Evolutionary conservation across 495 filamentous ascomycete genomes (phyloP).

Genomic region (Neurospora sp.): DNA sequence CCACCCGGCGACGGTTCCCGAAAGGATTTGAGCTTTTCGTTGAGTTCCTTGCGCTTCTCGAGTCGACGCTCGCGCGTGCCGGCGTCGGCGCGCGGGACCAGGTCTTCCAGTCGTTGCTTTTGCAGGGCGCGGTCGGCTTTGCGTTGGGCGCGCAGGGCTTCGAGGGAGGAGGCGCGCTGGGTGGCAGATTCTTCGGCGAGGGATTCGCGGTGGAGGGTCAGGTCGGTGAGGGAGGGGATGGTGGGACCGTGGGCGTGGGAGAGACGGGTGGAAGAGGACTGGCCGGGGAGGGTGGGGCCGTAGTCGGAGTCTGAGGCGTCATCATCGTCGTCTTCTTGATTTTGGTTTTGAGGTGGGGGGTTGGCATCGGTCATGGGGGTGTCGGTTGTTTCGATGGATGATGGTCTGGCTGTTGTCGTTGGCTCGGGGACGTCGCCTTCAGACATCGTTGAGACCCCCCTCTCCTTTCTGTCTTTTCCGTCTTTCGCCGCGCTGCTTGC

Average conservation of each 20-base stretch:
- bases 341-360: neutral
- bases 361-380: neutral
- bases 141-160: conserved; percentile 48
- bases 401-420: neutral
- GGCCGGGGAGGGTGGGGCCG: conserved; percentile 56
- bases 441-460: neutral
- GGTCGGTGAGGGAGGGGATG: conserved; percentile 67
- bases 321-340: conserved; percentile 31
- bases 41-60: conserved; percentile 59
- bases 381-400: neutral
- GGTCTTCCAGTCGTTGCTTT: conserved; percentile 61
- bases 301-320: conserved; percentile 55
- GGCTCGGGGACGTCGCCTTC: neutral
- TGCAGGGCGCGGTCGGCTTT: conserved; percentile 51
- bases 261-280: conserved; percentile 5
- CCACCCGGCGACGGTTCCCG: conserved; percentile 46
- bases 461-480: neutral
- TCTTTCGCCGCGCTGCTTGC: neutral
- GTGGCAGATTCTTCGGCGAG: conserved; percentile 35
- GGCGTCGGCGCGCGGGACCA: conserved; percentile 72
- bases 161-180: conserved; percentile 29
- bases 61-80: conserved; percentile 77
- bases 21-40: conserved; percentile 49
- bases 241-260: conserved; percentile 48
- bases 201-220: conserved; percentile 48